Percentiles rank a stretch among this genome's conserved stretches.
Conservation (phyloP, 2,329 filamentous ascomycete genomes). For the Sporothrix globosa region DNA sequence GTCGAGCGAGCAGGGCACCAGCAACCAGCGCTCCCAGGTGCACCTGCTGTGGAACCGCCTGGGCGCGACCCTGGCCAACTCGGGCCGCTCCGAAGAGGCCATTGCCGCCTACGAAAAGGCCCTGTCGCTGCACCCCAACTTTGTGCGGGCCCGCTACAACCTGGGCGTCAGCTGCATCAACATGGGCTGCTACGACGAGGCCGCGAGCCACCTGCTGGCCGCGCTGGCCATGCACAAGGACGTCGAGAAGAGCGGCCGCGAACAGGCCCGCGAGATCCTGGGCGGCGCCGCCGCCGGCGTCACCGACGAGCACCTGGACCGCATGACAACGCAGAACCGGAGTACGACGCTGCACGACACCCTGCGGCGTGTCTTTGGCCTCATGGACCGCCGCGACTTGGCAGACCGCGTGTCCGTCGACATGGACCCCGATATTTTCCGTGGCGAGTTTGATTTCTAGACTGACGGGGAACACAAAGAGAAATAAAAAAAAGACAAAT, state of each 20-base stretch:
- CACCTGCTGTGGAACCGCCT: slow-evolving; percentile 97
- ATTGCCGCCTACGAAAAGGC: slow-evolving; percentile 96
- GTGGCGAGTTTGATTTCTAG: slow-evolving; percentile 84
- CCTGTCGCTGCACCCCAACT: slow-evolving; percentile 87
- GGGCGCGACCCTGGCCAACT: slow-evolving; percentile 93
- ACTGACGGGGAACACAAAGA: background rate
- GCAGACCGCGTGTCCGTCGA: slow-evolving; percentile 84
- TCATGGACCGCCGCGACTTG: slow-evolving; percentile 89
- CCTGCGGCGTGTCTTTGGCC: slow-evolving; percentile 87
- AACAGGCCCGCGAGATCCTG: slow-evolving; percentile 81
- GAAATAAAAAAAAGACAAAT: background rate
- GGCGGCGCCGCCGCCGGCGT: slow-evolving; percentile 56
- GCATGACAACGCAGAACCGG: slow-evolving; percentile 91
- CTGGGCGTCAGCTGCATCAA: slow-evolving; percentile 96
- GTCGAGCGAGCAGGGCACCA: slow-evolving; percentile 78
- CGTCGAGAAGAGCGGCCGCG: slow-evolving; percentile 81
- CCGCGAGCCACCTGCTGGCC: slow-evolving; percentile 87
- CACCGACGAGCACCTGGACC: slow-evolving; percentile 74
- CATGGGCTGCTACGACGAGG: slow-evolving; percentile 91
- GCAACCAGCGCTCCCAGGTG: slow-evolving; percentile 82
- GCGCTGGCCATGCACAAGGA: slow-evolving; percentile 95
- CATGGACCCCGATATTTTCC: slow-evolving; percentile 88
- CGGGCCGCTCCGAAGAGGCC: slow-evolving; percentile 88
- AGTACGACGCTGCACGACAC: slow-evolving; percentile 98
- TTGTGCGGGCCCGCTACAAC: slow-evolving; percentile 95